Base-by-base conservation (phyloP, 2,329 filamentous ascomycete genomes). In the Phyllosticta citrichinensis region DNA sequence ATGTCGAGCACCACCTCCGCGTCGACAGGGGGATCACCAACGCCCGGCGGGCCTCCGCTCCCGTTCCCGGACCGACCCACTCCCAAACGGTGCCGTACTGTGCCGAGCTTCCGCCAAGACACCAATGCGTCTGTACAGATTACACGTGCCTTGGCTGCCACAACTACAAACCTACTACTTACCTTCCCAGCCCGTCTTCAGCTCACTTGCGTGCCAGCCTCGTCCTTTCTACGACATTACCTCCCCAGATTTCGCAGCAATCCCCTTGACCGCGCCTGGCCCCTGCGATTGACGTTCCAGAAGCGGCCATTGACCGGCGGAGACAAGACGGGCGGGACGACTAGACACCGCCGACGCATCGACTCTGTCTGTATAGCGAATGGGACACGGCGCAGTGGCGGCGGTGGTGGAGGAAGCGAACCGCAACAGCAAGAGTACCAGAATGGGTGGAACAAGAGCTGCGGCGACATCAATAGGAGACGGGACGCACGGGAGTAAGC, bases 31-130 rank as follows among this genome's bases (percentile, higher is more conserved):
- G 55, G 52, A 54, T 51, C 33, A 55, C 17, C 60, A 58, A 61
- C 30, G 17, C 54, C 19, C 35, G 52, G 51, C 51, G 55, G 50
- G 55, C 55, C 60, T 57, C 57, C 55, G 51, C 55, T 55, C 51
- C 33, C 56, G 40, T n/a, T 47, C 40, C 40, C 40, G 40, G 17
- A 47, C 40, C 40, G 40, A 47, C 40, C 40, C 14, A 47, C 40
- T n/a, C 40, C 40, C 17, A 47, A 47, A 47, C 54, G 27, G 22
- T 14, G 22, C 27, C 54, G 12, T 47, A 47, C 17, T 14, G n/a
- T 47, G 40, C 40, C 40, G 40, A 47, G 40, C 40, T n/a, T n/a
- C 27, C 40, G 40, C 40, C 40, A 47, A 47, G 40, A 47, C 40
- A 47, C 40, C 40, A 47, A 40, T 40, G 35, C 35, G 35, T 40